Evolutionary conservation across 164 flowering plant genomes (phyloP), one percentile per base, ranked within the genome.

Genomic region (Umbellularia californica): DNA sequence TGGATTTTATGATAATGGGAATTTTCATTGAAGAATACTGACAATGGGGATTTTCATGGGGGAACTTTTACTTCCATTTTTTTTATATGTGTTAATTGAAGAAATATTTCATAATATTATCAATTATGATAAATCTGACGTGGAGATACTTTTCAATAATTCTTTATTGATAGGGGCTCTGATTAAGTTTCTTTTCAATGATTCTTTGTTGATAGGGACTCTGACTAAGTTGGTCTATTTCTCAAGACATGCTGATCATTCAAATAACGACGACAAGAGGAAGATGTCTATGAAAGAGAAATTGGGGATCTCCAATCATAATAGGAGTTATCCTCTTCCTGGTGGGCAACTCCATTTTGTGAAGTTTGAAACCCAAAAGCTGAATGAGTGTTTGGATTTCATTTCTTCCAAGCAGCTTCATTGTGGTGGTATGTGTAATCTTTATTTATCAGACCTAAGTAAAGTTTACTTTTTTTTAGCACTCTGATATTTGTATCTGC

Each of bases 301-400:
- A 81, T 70, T 88, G 74, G 95, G 95, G 4, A 69, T 92, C 69
- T 75, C 92, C 55, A 93, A 89, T 85, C 91, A 87, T 72, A 90
- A 70, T 64, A 83, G 93, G 75, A 90, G 95, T 82, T 92, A 86
- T 75, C 99, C 98, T 17, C 83, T 93, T 81, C 98, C 91, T 83
- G 99, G 99, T 22, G 99, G 99, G 58, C 85, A 97, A 69, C 93
- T 95, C 63, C 99, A 95, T 88, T 95, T 95, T 83, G 99, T 95
- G 51, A 95, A 95, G 84, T 95, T 95, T 84, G 99, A 95, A 86
- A 93, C 99, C n/a, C 74, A 72, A 74, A 93, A 95, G 84, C 85
- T 95, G 11, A 89, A 86, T 75, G 97, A 93, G 70, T 93, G 97
- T 85, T 82, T 95, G 68, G 98, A 95, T 81, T 95, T 95, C 74